These are phyloP conservation scores for Epichloe sp. DNA, from an alignment of 2,329 filamentous ascomycete genomes.

Conservation along the genomic window DNA sequence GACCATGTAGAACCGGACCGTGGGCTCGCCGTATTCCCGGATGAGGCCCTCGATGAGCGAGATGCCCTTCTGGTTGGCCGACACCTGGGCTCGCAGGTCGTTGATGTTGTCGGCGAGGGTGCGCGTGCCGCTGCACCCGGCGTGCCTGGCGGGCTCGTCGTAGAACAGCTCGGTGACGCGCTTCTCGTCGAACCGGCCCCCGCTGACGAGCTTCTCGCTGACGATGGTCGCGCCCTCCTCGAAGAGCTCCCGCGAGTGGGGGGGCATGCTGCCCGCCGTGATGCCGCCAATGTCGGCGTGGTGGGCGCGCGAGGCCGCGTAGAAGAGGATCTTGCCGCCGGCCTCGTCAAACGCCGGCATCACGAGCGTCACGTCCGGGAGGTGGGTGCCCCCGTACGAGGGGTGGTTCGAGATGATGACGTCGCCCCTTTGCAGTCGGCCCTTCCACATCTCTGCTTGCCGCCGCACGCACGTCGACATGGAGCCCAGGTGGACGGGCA, in stretches of 20 bases:
- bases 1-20: constrained; percentile 75
- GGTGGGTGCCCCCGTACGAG: constrained; percentile 69
- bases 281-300: constrained; percentile 81
- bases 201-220: constrained; percentile 58
- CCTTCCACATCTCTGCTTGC: constrained; percentile 68
- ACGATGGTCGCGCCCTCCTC: constrained; percentile 52
- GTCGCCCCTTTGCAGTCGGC: constrained; percentile 63
- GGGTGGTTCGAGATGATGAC: constrained; percentile 77
- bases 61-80: constrained; percentile 75
- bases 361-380: constrained; percentile 70
- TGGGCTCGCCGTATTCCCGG: constrained; percentile 62
- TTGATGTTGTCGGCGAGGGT: constrained; percentile 73
- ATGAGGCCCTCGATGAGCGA: constrained; percentile 66
- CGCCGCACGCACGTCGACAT: constrained; percentile 74
- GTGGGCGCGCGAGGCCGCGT: constrained; percentile 67
- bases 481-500: constrained; percentile 68
- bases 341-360: constrained; percentile 58
- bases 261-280: constrained; percentile 69
- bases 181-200: constrained; percentile 66
- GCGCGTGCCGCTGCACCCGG: constrained; percentile 65
- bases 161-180: constrained; percentile 60
- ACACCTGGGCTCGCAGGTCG: constrained; percentile 71
- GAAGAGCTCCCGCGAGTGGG: constrained; percentile 51
- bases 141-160: constrained; percentile 58
- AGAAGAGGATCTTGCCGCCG: constrained; percentile 64